Base-by-base conservation (phyloP, 108 stramenopile genomes). In the Chaetoceros tenuissimus region DNA sequence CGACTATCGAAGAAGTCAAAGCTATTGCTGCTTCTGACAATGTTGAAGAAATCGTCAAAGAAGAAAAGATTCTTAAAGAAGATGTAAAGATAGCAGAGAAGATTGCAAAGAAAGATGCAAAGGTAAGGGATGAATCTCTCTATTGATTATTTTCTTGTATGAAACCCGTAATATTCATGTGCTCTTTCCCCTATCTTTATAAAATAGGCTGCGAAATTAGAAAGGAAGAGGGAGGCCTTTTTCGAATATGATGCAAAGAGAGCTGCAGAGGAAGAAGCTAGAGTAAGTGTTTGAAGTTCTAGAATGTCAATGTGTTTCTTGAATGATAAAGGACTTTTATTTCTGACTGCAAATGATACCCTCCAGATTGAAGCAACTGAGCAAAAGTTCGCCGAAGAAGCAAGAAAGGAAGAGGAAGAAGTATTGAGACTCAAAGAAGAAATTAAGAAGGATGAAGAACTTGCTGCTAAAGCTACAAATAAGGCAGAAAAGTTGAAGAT, bases 241-340 rank as follows among this genome's bases (percentile, higher is more conserved):
- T 77, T 72, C 31, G 72, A 77, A 30, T 77, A 77, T 45, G 75
- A 77, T 23, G 75, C 72, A 20, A 69, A 68, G 44, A 65, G 55
- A 59, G 75, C 75, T 28, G 71, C 67, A 24, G 57, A 73, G 50
- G 28, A 56, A 27, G 75, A 72, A 56, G 71, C 71, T 17, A 21
- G 71, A n/a, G n/a, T n/a, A n/a, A n/a, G n/a, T n/a, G 5, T 73
- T 77, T 40, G 71, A 69, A 52, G 72, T 63, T n/a, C 68, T 56
- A n/a, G 72, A 72, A 54, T 30, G 57, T 28, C 31, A 66, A 29
- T 57, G 60, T 28, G 49, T 52, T 2, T 49, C 61, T 2, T n/a
- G n/a, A n/a, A n/a, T n/a, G n/a, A n/a, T n/a, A n/a, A n/a, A n/a
- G n/a, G n/a, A n/a, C n/a, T n/a, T n/a, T n/a, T n/a, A n/a, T n/a